Conservation (phyloP, 2,329 filamentous ascomycete species). For the Lasiodiplodia gonubiensis region DNA sequence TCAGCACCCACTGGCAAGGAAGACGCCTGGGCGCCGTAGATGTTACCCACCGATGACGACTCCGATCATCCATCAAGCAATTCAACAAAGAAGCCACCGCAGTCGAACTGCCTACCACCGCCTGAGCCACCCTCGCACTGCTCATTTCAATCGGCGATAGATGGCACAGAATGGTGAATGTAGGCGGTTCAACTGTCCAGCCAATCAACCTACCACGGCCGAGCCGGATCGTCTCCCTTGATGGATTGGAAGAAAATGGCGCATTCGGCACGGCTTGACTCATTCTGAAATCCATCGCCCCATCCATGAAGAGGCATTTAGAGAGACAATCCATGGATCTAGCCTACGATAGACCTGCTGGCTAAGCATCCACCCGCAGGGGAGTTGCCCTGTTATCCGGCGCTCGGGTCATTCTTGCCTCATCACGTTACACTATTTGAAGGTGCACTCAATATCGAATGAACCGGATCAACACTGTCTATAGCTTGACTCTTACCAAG, state of each 20-base stretch:
- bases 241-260: constrained; percentile 12
- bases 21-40: neutral
- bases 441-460: neutral
- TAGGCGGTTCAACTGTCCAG: neutral
- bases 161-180: neutral
- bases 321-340: neutral
- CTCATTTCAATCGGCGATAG: neutral
- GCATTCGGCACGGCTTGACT: constrained; percentile 1
- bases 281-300: neutral
- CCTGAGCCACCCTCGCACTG: neutral
- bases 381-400: neutral
- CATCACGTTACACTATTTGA: neutral
- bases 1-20: neutral
- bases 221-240: neutral
- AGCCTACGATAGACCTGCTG: neutral
- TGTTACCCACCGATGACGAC: constrained; percentile 11
- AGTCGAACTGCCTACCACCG: neutral
- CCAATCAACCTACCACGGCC: neutral
- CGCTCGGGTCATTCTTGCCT: neutral
- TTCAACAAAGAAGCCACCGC: neutral
- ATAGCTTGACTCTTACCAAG: no score
- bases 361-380: neutral
- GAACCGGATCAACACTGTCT: neutral
- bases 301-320: neutral
- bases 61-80: neutral